Evolutionary conservation across 2,329 filamentous ascomycete species (phyloP).

Genomic region (Pseudocercospora musae): DNA sequence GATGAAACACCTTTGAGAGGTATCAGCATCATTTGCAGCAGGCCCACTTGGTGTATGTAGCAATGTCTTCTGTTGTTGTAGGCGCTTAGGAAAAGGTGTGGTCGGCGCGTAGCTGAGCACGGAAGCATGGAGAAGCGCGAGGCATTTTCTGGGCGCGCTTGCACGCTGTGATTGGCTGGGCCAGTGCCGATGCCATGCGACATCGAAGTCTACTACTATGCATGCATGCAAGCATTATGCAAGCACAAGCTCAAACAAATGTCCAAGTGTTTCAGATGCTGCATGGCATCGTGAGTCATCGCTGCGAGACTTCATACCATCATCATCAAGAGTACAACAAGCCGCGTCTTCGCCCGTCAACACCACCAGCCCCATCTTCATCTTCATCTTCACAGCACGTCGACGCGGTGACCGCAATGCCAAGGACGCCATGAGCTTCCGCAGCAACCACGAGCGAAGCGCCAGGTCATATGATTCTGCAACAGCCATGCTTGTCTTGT

Average conservation of each 20-base stretch:
- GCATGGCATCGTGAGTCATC: slow-evolving; percentile 20
- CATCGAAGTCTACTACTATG: not conserved
- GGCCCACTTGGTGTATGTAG: slow-evolving; percentile 11
- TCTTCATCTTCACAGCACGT: not conserved
- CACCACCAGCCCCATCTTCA: slow-evolving; percentile 1
- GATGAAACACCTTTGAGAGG: slow-evolving; percentile 30
- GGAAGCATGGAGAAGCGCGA: not conserved
- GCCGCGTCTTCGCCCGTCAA: not conserved
- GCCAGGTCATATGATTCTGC: not conserved
- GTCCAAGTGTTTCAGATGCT: slow-evolving; percentile 8
- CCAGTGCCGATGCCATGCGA: not conserved
- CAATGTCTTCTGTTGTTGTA: slow-evolving; percentile 12
- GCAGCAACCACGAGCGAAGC: not conserved
- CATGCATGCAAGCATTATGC: too few species aligned
- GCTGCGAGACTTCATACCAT: slow-evolving; percentile 9
- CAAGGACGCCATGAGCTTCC: not conserved
- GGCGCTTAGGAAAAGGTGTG: slow-evolving; percentile 21
- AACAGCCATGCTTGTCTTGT: not conserved
- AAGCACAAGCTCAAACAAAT: slow-evolving; percentile 1
- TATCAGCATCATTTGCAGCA: slow-evolving; percentile 16
- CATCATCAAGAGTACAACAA: not conserved
- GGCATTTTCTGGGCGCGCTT: not conserved
- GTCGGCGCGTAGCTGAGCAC: slow-evolving; percentile 9
- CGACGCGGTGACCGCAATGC: not conserved
- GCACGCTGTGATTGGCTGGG: not conserved